phyloP scores from a whole-genome alignment of 441 rosid genomes.

The Omphalea diandra region DNA sequence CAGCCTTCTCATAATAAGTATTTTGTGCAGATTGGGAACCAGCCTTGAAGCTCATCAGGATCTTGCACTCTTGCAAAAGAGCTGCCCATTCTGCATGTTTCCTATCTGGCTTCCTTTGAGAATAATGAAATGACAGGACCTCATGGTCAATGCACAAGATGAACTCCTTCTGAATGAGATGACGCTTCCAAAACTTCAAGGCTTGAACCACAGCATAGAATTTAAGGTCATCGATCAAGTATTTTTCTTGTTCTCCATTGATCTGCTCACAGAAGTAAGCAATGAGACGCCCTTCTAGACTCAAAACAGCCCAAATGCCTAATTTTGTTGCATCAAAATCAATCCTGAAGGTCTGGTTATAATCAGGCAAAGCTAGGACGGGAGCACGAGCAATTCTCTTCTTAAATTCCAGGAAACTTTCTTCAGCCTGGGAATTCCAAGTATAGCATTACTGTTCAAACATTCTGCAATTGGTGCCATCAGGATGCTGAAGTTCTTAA shows the following conservation, averaged over 20 bases:
- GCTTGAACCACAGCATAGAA: neutral
- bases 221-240: neutral
- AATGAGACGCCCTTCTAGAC: neutral
- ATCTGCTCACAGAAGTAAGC: neutral
- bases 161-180: no score
- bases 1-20: no score
- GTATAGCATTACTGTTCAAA: neutral
- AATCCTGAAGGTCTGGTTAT: neutral
- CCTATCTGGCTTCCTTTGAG: no score
- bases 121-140: no score
- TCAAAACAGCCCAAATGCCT: neutral
- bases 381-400: neutral
- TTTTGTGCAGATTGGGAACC: no score
- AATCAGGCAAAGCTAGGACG: neutral
- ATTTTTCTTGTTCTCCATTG: neutral
- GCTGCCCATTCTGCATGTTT: no score
- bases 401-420: neutral
- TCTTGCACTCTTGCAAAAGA: no score
- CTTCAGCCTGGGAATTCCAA: neutral
- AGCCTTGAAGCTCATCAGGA: no score
- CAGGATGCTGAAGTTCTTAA: slow-evolving; percentile 33
- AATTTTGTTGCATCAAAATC: neutral
- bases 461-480: neutral
- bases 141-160: no score
- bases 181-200: neutral